Base-by-base conservation (phyloP, 345 rosid species). In the Streptanthus diversifolius region DNA sequence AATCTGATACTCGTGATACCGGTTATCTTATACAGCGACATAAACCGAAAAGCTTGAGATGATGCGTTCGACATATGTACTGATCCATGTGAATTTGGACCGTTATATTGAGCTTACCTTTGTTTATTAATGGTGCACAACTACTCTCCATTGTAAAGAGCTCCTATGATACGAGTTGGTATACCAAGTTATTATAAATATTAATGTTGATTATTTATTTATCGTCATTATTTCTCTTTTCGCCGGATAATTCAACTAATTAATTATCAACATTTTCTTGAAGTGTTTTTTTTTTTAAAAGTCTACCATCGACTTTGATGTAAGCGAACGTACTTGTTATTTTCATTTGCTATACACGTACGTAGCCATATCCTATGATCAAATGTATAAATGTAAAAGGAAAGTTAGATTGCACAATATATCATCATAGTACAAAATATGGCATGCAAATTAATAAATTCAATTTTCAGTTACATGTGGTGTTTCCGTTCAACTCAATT, bases 1-100 rank as follows among this genome's bases (percentile, higher is more conserved):
- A 24, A 24, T 51, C 18, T 54, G 39, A 52, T 2, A 72, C 70
- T 72, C 76, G 70, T 72, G 76, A 52, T 18, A 72, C 13, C 63
- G 54, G 75, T 71, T 39, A 61, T 71, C 53, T 51, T 21, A 51
- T 37, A 43, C 56, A 63, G 7, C 43, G 63, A 30, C 55, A 63
- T 21, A 40, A 62, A 40, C 27, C 63, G 18, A 41, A 72, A 62
- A 63, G 39, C 25, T 63, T 51, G 53, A 62, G 62, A 39, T 71
- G 67, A 61, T 60, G 5, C 58, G 9, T 63, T 32, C 63, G 41
- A 15, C 37, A 54, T 53, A 65, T 73, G 58, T 73, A 63, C 12
- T 29, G 18, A 55, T 53, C 24, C 62, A 63, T 53, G 54, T 63
- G 76, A 62, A 21, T 21, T 41, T 63, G 15, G 17, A 71, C 27